Percentiles rank a stretch among this genome's conserved stretches.
These are phyloP conservation scores for Udeniomyces megalosporus DNA, from an alignment of 768 basidiomycete species.

Conservation along the genomic window DNA sequence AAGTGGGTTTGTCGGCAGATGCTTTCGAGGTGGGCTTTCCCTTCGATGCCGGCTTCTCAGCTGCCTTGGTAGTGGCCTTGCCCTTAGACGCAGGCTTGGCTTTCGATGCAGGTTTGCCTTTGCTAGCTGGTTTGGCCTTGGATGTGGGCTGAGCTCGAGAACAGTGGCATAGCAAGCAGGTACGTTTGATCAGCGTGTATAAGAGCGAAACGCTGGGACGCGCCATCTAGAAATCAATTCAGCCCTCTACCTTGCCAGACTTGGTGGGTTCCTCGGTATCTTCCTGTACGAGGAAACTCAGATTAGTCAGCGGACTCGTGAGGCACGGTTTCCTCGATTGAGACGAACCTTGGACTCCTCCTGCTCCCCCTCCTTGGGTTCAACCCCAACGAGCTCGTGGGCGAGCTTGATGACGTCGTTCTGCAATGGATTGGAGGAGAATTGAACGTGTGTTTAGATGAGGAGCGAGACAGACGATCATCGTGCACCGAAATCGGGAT, in stretches of 20 bases:
- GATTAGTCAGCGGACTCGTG: neutral
- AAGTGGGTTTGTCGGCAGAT: too few species aligned
- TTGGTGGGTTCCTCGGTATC: too few species aligned
- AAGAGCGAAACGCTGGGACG: too few species aligned
- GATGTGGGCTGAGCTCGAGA: too few species aligned
- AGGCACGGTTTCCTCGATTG: neutral
- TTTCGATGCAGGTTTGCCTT: too few species aligned
- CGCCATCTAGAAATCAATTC: too few species aligned
- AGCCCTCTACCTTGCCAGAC: too few species aligned
- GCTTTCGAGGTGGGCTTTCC: neutral
- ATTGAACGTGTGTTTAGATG: too few species aligned
- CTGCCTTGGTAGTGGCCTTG: neutral
- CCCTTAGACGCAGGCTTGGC: neutral
- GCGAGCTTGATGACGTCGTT: slow-evolving; percentile 9
- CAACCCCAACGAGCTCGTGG: slow-evolving; percentile 7
- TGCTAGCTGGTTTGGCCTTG: neutral
- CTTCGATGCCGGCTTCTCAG: neutral
- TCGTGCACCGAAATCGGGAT: neutral
- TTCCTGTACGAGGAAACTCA: neutral
- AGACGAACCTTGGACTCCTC: neutral
- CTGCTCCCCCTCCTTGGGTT: neutral
- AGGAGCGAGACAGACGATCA: too few species aligned
- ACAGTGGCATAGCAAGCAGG: too few species aligned
- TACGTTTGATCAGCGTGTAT: too few species aligned
- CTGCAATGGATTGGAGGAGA: neutral